Conservation (phyloP, 1,284 basidiomycete genomes). For the Microbotryum saponariae region DNA sequence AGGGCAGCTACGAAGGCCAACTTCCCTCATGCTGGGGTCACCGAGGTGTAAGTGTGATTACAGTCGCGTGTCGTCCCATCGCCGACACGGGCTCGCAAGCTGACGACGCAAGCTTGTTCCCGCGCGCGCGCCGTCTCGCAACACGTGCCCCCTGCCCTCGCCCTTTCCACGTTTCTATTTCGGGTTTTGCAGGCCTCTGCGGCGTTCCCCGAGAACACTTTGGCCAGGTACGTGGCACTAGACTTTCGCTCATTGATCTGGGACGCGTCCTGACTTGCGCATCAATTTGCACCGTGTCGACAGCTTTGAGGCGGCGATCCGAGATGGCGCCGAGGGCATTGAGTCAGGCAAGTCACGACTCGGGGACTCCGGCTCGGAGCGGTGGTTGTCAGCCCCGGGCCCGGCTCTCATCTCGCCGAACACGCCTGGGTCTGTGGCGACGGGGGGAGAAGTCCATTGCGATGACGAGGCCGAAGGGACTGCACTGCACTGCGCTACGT, state of each 20-base stretch:
- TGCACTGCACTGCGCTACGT: too few relatives aligned
- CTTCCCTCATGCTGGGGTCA: slow-evolving; percentile 82
- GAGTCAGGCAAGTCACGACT: slow-evolving; percentile 56
- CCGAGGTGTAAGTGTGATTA: slow-evolving; percentile 61
- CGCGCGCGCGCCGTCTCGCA: slow-evolving; percentile 8
- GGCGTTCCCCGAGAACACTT: slow-evolving; percentile 50
- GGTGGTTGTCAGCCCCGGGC: neutral
- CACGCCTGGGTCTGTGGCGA: too few relatives aligned
- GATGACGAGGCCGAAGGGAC: too few relatives aligned
- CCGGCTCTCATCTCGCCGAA: neutral
- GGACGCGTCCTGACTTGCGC: slow-evolving; percentile 48
- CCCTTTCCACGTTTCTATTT: slow-evolving; percentile 11
- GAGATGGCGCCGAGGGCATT: slow-evolving; percentile 87
- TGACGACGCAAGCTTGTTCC: neutral
- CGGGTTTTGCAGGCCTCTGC: slow-evolving; percentile 60
- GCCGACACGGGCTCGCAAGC: neutral
- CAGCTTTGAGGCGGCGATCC: slow-evolving; percentile 85
- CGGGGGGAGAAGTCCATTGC: neutral
- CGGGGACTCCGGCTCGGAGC: neutral
- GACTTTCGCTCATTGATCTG: slow-evolving; percentile 19
- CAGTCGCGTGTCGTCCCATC: too few relatives aligned
- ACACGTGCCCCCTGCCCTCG: slow-evolving; percentile 2
- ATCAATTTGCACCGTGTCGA: slow-evolving; percentile 36
- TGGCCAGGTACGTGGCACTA: slow-evolving; percentile 1
- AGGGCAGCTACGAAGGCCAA: neutral